Conservation (phyloP, 805 yeast genomes). For the Clavispora fructus region DNA sequence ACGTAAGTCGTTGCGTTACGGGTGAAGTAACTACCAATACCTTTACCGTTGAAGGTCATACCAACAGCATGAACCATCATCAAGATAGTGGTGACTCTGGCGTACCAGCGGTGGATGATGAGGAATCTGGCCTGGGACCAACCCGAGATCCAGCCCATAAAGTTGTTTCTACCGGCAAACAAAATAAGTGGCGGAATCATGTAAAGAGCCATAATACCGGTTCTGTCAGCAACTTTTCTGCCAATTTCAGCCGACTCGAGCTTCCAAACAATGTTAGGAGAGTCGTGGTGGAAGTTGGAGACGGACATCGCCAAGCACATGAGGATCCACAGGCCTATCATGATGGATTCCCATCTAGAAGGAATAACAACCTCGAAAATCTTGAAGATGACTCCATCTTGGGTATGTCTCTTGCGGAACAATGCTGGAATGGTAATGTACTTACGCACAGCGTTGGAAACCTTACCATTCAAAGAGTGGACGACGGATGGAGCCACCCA, state of each 20-base stretch:
- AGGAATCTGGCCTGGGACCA: conserved; percentile 58
- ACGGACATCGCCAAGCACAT: conserved; percentile 25
- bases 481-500: conserved; percentile 20
- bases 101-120: conserved; percentile 62
- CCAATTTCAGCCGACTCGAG: conserved; percentile 23
- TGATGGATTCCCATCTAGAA: conserved; percentile 45
- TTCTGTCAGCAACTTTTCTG: conserved; percentile 47
- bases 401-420: conserved; percentile 21
- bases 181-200: conserved; percentile 50
- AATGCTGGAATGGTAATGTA: conserved; percentile 32
- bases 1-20: conserved; percentile 27
- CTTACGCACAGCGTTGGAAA: conserved; percentile 19
- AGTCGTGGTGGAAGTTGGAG: conserved; percentile 21
- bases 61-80: conserved; percentile 47
- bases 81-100: conserved; percentile 45
- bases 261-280: conserved; percentile 10
- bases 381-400: conserved; percentile 7
- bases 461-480: conserved; percentile 7
- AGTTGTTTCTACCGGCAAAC: conserved; percentile 71
- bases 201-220: conserved; percentile 47
- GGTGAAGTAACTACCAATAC: conserved; percentile 24
- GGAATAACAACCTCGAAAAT: conserved; percentile 36
- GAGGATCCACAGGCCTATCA: conserved; percentile 36
- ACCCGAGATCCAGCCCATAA: conserved; percentile 57
- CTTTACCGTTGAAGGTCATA: conserved; percentile 30